A percentile compares a stretch with the other conserved stretches of the same genome.
Conservation (phyloP, 768 basidiomycete genomes). For the Stropharia rugosoannulata region DNA sequence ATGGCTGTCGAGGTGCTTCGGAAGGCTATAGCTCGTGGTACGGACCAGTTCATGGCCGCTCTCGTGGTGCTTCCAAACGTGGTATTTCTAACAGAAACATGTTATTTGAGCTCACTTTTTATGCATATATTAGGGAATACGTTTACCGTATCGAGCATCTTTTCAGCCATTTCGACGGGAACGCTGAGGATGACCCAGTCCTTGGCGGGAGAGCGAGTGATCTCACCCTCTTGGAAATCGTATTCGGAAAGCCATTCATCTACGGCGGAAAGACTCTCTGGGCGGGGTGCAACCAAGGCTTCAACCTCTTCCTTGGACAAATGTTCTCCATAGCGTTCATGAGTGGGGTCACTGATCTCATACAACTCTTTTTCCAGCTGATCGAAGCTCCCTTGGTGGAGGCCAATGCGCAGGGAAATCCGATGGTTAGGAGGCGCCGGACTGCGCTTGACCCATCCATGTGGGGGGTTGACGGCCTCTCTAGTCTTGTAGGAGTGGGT, state of each 20-base stretch:
- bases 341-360: constrained; percentile 58
- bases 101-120: constrained; percentile 24
- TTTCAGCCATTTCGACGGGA: constrained; percentile 59
- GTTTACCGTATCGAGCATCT: constrained; percentile 47
- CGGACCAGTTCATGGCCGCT: constrained; percentile 58
- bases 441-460: constrained; percentile 42
- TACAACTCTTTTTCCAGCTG: constrained; percentile 50
- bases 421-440: constrained; percentile 42
- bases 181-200: constrained; percentile 69
- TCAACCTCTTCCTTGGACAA: constrained; percentile 69
- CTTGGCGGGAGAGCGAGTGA: constrained; percentile 59
- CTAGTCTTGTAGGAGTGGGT: constrained; percentile 36
- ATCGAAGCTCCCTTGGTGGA: constrained; percentile 51
- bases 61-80: constrained; percentile 55
- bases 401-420: constrained; percentile 58
- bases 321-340: constrained; percentile 52
- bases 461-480: constrained; percentile 39
- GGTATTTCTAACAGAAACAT: constrained; percentile 65
- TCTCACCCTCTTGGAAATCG: constrained; percentile 46
- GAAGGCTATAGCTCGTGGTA: constrained; percentile 70
- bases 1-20: constrained; percentile 54
- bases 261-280: constrained; percentile 50
- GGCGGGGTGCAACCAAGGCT: constrained; percentile 57
- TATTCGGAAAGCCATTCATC: constrained; percentile 63
- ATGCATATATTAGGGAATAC: not conserved